These are phyloP conservation scores for Pseudozyma pruni DNA, from an alignment of 1,284 basidiomycete genomes.

Conservation along the genomic window DNA sequence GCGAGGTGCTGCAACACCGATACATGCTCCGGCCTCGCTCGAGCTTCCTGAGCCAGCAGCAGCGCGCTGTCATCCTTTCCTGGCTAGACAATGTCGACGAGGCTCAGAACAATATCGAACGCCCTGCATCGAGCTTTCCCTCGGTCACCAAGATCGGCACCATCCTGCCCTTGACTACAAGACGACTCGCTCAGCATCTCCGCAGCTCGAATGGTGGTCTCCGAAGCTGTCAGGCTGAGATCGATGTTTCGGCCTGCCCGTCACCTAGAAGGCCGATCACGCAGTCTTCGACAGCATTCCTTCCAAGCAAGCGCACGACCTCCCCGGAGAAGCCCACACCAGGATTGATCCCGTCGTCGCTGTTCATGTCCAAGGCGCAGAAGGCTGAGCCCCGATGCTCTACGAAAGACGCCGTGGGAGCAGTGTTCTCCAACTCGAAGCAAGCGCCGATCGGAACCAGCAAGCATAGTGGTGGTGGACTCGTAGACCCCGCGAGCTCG, in stretches of 20 bases:
- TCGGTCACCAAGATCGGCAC: background rate
- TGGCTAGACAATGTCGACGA: constrained; percentile 5
- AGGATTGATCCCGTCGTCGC: background rate
- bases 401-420: too few species aligned
- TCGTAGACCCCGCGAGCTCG: too few species aligned
- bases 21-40: background rate
- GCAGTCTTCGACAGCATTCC: background rate
- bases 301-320: background rate
- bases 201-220: background rate
- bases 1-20: background rate
- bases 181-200: constrained; percentile 2
- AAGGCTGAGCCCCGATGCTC: background rate
- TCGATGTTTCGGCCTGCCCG: background rate
- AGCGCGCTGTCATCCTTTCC: background rate
- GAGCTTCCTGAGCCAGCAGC: background rate
- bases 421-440: background rate
- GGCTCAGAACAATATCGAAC: background rate
- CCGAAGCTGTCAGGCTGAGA: background rate
- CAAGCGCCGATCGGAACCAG: background rate
- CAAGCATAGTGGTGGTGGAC: too few species aligned
- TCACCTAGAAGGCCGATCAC: background rate
- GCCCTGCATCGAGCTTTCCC: too few species aligned
- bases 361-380: background rate
- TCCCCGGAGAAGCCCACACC: background rate
- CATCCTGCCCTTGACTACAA: constrained; percentile 3